Base-by-base conservation (phyloP, 306 rosid species). In the Glycine soja region DNA sequence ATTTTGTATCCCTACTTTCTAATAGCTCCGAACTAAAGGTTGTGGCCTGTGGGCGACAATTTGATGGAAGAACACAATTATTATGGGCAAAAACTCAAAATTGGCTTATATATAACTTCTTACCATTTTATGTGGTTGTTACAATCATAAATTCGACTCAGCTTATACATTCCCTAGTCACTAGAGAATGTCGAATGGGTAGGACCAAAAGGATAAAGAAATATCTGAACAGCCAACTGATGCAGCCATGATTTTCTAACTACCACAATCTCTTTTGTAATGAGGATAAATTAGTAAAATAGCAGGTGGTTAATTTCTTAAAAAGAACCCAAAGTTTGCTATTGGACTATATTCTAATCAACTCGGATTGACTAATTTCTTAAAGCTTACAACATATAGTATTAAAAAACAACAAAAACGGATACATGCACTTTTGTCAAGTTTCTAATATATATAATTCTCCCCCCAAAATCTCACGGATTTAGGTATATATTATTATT, bases 201-300 rank as follows among this genome's bases (percentile, higher is more conserved):
- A 48, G 68, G 84, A 61, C 70, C 70, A 38, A 57, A 78, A 15
- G 62, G 59, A 16, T 13, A 46, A 61, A 19, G 40, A 48, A 79
- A 63, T 19, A 53, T 86, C 18, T 54, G 7, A 38, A 56, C 72
- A 59, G 69, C 56, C 76, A 84, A 75, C 81, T 68, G 24, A 57
- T 51, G 50, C 51, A 38, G 51, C 78, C 82, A 61, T 59, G 74
- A 64, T 61, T 77, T 82, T 77, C 59, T 65, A 62, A 62, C 59
- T 42, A 48, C 19, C 78, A 45, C 51, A 19, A 69, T 48, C 57
- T 40, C 19, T 18, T 15, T 3, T 38, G 19, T n/a, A 54, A 43
- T 61, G 34, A 62, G 69, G 62, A 52, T 77, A 69, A 32, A 52
- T 30, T 19, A 77, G 75, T 45, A 53, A 76, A 57, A 47, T 18